phyloP scores from a whole-genome alignment of 306 rosid genomes.

The Rosa persica region DNA sequence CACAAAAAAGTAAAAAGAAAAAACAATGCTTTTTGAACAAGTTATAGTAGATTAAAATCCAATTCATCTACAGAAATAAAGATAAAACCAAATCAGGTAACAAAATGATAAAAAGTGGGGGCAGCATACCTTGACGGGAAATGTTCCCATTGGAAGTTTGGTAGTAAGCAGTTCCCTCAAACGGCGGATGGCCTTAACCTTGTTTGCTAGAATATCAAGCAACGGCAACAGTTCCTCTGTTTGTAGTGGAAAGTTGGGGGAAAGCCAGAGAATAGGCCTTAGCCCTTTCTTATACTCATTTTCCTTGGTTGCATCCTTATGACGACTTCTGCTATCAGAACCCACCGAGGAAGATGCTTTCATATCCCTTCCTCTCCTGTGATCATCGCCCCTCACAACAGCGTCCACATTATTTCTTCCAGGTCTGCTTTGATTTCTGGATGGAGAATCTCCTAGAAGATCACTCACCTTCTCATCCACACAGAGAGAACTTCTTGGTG shows the following conservation, averaged over 20 bases:
- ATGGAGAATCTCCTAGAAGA: slow-evolving; percentile 73
- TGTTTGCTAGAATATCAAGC: slow-evolving; percentile 94
- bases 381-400: slow-evolving; percentile 65
- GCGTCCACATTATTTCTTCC: slow-evolving; percentile 87
- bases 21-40: not conserved
- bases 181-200: slow-evolving; percentile 97
- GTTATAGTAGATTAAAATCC: not conserved
- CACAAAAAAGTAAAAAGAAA: not conserved
- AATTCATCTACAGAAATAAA: not conserved
- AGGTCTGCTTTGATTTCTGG: slow-evolving; percentile 61
- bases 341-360: slow-evolving; percentile 41
- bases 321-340: slow-evolving; percentile 64
- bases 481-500: slow-evolving; percentile 86
- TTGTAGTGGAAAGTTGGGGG: slow-evolving; percentile 84
- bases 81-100: slow-evolving; percentile 1
- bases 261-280: slow-evolving; percentile 97
- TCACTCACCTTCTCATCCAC: slow-evolving; percentile 84
- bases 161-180: slow-evolving; percentile 97
- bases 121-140: slow-evolving; percentile 90
- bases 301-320: slow-evolving; percentile 73
- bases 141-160: slow-evolving; percentile 93
- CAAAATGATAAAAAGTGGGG: slow-evolving; percentile 7
- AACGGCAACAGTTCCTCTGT: slow-evolving; percentile 85
- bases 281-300: slow-evolving; percentile 94
- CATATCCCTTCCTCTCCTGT: slow-evolving; percentile 62